A percentile compares a stretch with the other conserved stretches of the same genome.
These are phyloP conservation scores for Zostera marina DNA, from an alignment of 116 monocot genomes.

Conservation along the genomic window DNA sequence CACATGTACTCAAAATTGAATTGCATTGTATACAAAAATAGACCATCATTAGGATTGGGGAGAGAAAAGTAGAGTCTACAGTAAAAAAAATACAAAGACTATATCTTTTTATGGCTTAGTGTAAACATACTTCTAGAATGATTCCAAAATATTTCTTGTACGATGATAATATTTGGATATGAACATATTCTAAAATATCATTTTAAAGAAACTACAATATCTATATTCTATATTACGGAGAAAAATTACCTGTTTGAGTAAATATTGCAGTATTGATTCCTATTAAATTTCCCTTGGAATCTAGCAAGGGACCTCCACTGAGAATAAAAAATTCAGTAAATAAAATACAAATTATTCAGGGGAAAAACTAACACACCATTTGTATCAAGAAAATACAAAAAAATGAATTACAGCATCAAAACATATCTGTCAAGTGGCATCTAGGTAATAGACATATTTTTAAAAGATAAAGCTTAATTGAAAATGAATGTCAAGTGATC, in stretches of 20 bases:
- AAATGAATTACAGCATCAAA: background rate
- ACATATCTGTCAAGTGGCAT: no score
- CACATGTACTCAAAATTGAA: background rate
- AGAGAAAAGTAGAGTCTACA: background rate
- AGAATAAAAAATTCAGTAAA: background rate
- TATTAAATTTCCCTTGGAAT: conserved; percentile 81
- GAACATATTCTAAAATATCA: background rate
- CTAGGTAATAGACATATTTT: no score
- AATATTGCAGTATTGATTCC: conserved; percentile 95
- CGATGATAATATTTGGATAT: background rate
- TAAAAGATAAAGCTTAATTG: no score
- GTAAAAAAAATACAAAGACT: background rate
- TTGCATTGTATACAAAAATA: background rate
- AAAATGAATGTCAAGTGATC: no score
- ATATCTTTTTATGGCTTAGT: background rate
- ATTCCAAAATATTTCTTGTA: background rate
- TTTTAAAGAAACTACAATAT: background rate
- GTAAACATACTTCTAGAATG: background rate
- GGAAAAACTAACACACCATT: background rate
- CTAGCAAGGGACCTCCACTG: conserved; percentile 89
- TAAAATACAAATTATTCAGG: background rate
- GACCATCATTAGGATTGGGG: background rate
- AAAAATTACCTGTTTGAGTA: conserved; percentile 63
- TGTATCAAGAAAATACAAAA: background rate
- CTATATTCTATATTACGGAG: no score